Base-by-base conservation (phyloP, 2,329 filamentous ascomycete species). In the Zarea fungicola region DNA sequence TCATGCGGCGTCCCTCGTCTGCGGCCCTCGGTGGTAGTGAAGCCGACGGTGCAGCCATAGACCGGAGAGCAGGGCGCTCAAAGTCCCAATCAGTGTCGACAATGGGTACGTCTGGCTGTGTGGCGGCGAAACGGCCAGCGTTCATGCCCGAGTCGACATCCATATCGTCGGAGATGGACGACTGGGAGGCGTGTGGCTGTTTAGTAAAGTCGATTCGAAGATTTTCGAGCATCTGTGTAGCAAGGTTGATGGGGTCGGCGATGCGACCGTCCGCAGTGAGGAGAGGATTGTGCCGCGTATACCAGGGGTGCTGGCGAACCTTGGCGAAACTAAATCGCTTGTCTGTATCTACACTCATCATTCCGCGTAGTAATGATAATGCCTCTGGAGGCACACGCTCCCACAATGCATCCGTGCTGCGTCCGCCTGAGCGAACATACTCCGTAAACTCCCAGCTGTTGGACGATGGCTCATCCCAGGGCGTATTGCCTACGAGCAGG, bases 251-350 rank as follows among this genome's bases (percentile, higher is more conserved):
- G 1, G 89, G 88, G 59, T 97, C 89, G 10, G 79, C 79, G 28
- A 91, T 77, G 55, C 77, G 81, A 56, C 92, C 92, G 52, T 90
- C 84, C 1, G 78, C 62, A 4, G 83, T 82, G 42, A 97, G 76
- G 58, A 90, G 84, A 26, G 76, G 78, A 65, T 97, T 99, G 52
- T 76, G 76, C 39, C 89, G 80, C 4, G 89, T 96, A 64, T 89
- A 96, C 93, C 93, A 99, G 1, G 91, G 92, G 67, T 99, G 93
- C 55, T 87, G 83, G 52, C 89, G 86, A 55, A 99, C 85, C 59
- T 90, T 84, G 43, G 87, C 80, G 56, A 97, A 85, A n/a, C 81
- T 84, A 71, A 96, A 96, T 35, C 93, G 83, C 55, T 80, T 83
- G 6, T 64, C 63, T 1, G 86, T 74, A 48, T 96, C 83, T 48